Conservation (phyloP, 2,329 filamentous ascomycete genomes). For the Lecanosticta acicola region DNA sequence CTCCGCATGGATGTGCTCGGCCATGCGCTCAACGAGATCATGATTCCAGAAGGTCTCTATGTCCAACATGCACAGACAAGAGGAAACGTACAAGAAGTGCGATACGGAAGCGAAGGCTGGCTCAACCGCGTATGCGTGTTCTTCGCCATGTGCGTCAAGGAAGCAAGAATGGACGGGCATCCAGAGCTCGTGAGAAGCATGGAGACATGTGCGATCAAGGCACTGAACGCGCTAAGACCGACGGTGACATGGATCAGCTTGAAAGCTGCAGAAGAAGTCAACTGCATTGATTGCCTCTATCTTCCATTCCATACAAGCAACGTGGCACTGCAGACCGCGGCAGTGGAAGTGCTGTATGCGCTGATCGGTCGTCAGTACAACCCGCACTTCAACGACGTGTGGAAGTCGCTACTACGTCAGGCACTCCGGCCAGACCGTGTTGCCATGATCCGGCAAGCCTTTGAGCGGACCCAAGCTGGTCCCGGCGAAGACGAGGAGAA, state of each 20-base stretch:
- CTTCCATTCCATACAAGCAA: slow-evolving; percentile 64
- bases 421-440: slow-evolving; percentile 28
- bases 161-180: slow-evolving; percentile 37
- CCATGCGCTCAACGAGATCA: slow-evolving; percentile 87
- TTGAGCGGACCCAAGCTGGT: slow-evolving; percentile 22
- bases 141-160: slow-evolving; percentile 63
- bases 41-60: slow-evolving; percentile 72
- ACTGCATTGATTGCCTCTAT: slow-evolving; percentile 65
- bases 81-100: slow-evolving; percentile 62
- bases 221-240: slow-evolving; percentile 69
- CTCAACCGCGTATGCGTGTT: slow-evolving; percentile 69
- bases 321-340: slow-evolving; percentile 66
- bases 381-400: slow-evolving; percentile 64
- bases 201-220: slow-evolving; percentile 61
- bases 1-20: slow-evolving; percentile 78
- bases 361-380: slow-evolving; percentile 39
- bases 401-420: slow-evolving; percentile 26
- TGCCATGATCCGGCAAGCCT: slow-evolving; percentile 27
- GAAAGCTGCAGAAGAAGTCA: slow-evolving; percentile 67
- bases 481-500: slow-evolving; percentile 81
- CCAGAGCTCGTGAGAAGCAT: slow-evolving; percentile 54
- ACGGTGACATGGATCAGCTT: slow-evolving; percentile 84
- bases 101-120: slow-evolving; percentile 82
- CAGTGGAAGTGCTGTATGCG: slow-evolving; percentile 33
- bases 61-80: slow-evolving; percentile 58